Percentiles rank a stretch among this genome's conserved stretches.
Evolutionary conservation across 2,329 filamentous ascomycete species (phyloP).

Genomic region (Peltaster fructicola): DNA sequence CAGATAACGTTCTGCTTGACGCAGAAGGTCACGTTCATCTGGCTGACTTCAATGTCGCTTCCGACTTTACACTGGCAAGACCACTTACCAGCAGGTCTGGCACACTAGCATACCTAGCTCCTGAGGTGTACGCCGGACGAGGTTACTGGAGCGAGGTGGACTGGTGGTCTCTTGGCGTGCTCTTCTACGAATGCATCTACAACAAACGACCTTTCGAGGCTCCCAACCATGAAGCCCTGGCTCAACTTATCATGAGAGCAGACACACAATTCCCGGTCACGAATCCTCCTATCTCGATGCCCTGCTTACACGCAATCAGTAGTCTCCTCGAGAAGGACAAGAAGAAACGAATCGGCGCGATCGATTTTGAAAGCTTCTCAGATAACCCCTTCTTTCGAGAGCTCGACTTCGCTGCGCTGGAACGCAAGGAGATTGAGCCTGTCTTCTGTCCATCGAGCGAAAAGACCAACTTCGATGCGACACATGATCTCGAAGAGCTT

Average conservation of each 20-base stretch:
- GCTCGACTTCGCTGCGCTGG: conserved; percentile 69
- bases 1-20: conserved; percentile 78
- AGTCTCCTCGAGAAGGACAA: conserved; percentile 68
- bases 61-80: conserved; percentile 70
- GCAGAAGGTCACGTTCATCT: conserved; percentile 88
- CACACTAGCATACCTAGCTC: conserved; percentile 85
- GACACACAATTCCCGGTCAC: conserved; percentile 84
- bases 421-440: conserved; percentile 74
- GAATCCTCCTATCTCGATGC: conserved; percentile 70
- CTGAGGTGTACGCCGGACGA: conserved; percentile 80
- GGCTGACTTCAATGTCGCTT: conserved; percentile 97
- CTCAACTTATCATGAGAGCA: conserved; percentile 62
- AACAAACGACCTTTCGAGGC: conserved; percentile 96
- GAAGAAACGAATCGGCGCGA: conserved; percentile 64
- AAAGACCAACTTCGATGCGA: conserved; percentile 98
- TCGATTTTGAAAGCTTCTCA: conserved; percentile 66
- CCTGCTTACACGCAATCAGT: conserved; percentile 77
- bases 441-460: conserved; percentile 88
- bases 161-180: conserved; percentile 95
- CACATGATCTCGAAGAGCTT: conserved; percentile 89
- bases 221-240: conserved; percentile 63
- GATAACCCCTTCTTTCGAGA: conserved; percentile 76
- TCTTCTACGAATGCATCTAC: conserved; percentile 99
- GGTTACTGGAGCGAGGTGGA: conserved; percentile 85
- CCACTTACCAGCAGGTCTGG: conserved; percentile 88